Evolutionary conservation across 2,329 filamentous ascomycete genomes (phyloP).

Genomic region (Gaeumannomyces tritici): DNA sequence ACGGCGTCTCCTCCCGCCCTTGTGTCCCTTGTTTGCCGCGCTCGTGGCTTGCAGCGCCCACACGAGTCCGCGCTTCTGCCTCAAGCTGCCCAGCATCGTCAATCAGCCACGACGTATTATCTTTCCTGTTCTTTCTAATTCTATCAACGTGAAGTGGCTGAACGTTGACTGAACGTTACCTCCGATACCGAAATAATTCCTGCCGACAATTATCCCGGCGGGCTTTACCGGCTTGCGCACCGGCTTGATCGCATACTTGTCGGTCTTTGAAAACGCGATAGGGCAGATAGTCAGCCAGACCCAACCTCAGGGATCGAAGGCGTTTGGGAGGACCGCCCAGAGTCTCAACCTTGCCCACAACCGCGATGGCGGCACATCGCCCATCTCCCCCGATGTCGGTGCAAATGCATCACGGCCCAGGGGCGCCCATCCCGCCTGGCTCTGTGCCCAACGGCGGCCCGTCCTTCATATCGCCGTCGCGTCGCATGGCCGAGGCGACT

Average conservation of each 20-base stretch:
- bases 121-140: background rate
- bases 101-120: slow-evolving; percentile 6
- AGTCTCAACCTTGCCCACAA: background rate
- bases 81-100: slow-evolving; percentile 3
- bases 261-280: background rate
- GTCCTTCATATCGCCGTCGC: slow-evolving; percentile 51
- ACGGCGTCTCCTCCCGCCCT: slow-evolving; percentile 7
- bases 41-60: slow-evolving; percentile 5
- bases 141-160: background rate
- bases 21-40: slow-evolving; percentile 3
- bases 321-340: background rate
- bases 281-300: background rate
- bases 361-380: slow-evolving; percentile 64
- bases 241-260: background rate
- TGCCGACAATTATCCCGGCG: background rate
- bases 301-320: background rate
- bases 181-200: background rate
- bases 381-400: slow-evolving; percentile 72
- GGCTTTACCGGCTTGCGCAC: background rate
- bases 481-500: slow-evolving; percentile 70
- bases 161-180: background rate
- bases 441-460: slow-evolving; percentile 27
- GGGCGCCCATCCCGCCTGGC: slow-evolving; percentile 33
- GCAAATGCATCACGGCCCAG: slow-evolving; percentile 52
- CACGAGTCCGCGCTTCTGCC: background rate